Base-by-base conservation (phyloP, 192 early-diverging fungal species). In the Rhizophagus prolifer region DNA sequence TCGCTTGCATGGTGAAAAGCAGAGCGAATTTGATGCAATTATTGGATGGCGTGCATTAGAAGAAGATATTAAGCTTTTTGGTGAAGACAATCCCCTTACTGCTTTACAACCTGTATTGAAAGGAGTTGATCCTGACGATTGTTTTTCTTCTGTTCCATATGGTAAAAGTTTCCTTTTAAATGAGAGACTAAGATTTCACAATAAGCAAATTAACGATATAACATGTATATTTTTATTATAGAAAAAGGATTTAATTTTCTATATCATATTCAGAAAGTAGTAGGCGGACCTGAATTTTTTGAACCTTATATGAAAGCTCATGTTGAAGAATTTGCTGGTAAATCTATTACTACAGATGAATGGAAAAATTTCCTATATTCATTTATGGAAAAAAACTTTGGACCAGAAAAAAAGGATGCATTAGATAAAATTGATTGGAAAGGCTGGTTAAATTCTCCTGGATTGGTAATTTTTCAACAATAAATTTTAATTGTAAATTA, bases 221-320 rank as follows among this genome's bases (percentile, higher is more conserved):
- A 38, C 36, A 38, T 19, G 13, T 60, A 30, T 13, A 64, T 16
- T 83, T 82, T 16, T 89, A 72, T 47, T 74, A 21, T 30, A 84
- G 97, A 99, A 83, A 99, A 99, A 85, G 97, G 96, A 25, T 98
- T 93, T 79, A 95, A 95, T 81, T 82, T 99, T 63, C 86, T 99
- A 30, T 97, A 94, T 85, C 93, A 96, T 79, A 89, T 70, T 50
- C 97, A 99, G 81, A 87, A 91, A 78, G 78, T 91, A 64, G 83
- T 99, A 44, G 97, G 97, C 31, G 96, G 95, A 5, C 79, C 90
- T 0, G 81, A 85, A 21, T 87, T 94, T 38, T 99, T 99, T 86
- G 96, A 93, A 78, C 92, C 92, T 10, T 97, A 91, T 71, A 86
- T 94, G 85, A 90, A 88, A 73, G 87, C 91, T 7, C 90, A 97